A percentile compares a stretch with the other conserved stretches of the same genome.
Evolutionary conservation across 1,139 yeast genomes (phyloP).

Genomic region (Saccharomyces hybrid): DNA sequence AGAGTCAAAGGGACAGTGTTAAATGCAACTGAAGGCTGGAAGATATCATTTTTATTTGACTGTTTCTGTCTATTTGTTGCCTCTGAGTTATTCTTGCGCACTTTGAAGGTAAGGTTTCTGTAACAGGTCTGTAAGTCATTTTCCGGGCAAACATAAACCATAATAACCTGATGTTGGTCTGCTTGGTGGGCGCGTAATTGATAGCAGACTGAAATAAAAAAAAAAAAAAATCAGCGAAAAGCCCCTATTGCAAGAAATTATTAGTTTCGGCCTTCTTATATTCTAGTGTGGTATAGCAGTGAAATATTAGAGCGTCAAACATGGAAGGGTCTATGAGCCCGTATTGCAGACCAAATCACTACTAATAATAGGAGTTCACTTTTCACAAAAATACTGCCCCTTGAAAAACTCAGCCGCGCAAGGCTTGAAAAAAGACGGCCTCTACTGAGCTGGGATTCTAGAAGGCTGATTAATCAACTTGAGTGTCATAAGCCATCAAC

Average conservation of each 20-base stretch:
- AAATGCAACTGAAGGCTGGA: conserved; percentile 3
- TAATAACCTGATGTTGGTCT: neutral
- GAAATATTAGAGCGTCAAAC: no score
- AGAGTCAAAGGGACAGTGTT: conserved; percentile 3
- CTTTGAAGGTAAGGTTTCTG: neutral
- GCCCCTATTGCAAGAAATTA: no score
- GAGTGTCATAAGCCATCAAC: no score
- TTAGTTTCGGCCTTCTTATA: no score
- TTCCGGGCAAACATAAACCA: neutral
- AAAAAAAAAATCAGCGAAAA: no score
- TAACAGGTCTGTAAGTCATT: neutral
- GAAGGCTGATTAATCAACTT: neutral
- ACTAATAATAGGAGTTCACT: neutral
- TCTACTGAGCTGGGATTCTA: neutral
- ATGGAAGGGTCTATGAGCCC: no score
- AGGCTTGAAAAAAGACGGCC: neutral
- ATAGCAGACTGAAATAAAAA: neutral
- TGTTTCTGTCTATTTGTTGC: neutral
- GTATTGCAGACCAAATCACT: neutral
- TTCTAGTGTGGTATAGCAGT: no score
- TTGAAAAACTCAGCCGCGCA: neutral
- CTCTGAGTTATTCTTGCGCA: neutral
- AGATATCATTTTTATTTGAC: neutral
- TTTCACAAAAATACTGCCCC: neutral
- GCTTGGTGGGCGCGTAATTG: neutral